These are phyloP conservation scores for Leccinum variicolor DNA, from an alignment of 768 basidiomycete genomes.

Conservation along the genomic window DNA sequence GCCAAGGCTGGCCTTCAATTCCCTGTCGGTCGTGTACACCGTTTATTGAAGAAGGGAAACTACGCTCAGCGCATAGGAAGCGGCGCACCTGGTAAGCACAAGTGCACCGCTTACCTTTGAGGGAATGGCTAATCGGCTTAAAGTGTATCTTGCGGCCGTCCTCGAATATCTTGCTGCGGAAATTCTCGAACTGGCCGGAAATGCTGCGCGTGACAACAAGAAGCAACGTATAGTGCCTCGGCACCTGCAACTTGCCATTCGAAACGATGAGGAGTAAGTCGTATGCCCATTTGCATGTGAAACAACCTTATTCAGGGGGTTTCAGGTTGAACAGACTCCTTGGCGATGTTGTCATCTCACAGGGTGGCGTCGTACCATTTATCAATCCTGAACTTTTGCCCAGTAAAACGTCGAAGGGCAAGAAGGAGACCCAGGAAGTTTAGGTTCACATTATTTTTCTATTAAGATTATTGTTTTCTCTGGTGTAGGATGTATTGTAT, in stretches of 20 bases:
- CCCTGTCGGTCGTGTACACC: conserved; percentile 62
- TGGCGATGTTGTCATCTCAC: conserved; percentile 54
- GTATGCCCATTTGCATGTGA: not conserved
- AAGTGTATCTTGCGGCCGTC: conserved; percentile 59
- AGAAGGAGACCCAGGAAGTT: conserved; percentile 49
- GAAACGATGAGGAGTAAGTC: conserved; percentile 53
- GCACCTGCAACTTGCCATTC: conserved; percentile 63
- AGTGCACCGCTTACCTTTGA: too few species aligned
- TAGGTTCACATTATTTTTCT: conserved; percentile 19
- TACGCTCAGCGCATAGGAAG: conserved; percentile 56
- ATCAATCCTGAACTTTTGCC: conserved; percentile 53
- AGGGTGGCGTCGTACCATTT: conserved; percentile 55
- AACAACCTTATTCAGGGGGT: not conserved
- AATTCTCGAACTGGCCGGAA: conserved; percentile 60
- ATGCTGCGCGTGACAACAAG: conserved; percentile 53
- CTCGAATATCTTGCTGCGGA: conserved; percentile 62
- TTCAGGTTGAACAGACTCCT: conserved; percentile 38
- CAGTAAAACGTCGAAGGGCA: conserved; percentile 50
- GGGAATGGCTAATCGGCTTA: not conserved
- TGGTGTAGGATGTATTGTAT: conserved; percentile 32
- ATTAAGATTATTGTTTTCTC: conserved; percentile 17
- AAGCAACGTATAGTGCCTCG: conserved; percentile 63
- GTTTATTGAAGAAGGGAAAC: conserved; percentile 57
- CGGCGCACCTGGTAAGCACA: conserved; percentile 42
- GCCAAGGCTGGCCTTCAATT: conserved; percentile 42